Percentiles rank a stretch among this genome's conserved stretches.
phyloP scores from a whole-genome alignment of 164 flowering plant species.

The Vitis rupestris region DNA sequence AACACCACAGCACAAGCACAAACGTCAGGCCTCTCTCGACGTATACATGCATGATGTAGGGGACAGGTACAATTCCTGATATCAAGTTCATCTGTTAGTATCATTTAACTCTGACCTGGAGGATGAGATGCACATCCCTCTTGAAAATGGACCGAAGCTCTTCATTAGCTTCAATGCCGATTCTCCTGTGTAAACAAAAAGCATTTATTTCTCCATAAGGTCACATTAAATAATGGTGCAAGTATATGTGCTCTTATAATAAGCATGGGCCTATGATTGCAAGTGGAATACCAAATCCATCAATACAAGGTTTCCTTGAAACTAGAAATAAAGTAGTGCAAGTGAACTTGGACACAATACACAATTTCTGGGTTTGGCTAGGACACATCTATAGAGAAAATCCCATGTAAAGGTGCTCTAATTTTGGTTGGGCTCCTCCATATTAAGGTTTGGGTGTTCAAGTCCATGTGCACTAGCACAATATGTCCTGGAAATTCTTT shows the following conservation, averaged over 20 bases:
- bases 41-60: neutral
- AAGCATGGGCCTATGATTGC: neutral
- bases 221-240: neutral
- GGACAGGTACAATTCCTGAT: neutral
- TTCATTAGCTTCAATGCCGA: conserved; percentile 84
- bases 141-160: conserved; percentile 85
- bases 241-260: neutral
- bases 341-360: neutral
- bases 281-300: neutral
- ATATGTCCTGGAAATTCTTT: neutral
- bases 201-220: neutral
- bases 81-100: neutral
- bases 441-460: too few species aligned
- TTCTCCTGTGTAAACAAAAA: conserved; percentile 42
- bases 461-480: too few species aligned
- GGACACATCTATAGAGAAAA: too few species aligned
- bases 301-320: neutral
- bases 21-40: neutral
- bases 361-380: neutral
- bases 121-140: conserved; percentile 84
- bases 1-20: neutral
- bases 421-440: too few species aligned
- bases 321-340: neutral
- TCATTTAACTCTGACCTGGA: conserved; percentile 61
- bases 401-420: too few species aligned